Evolutionary conservation across 495 filamentous ascomycete species (phyloP).

Genomic region (Aspergillus panamensis): DNA sequence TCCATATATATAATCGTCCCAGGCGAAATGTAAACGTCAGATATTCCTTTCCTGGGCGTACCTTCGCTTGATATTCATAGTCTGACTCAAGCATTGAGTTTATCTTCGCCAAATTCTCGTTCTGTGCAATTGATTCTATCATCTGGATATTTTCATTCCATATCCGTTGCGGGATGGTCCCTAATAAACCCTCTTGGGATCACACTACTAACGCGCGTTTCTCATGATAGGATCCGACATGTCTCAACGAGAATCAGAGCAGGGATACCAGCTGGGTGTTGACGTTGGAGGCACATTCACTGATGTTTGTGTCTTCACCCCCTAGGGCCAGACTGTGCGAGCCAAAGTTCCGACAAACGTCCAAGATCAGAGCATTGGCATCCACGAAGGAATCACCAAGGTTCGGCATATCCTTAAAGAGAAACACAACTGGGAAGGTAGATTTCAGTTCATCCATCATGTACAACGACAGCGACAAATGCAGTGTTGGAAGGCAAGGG

Average conservation of each 20-base stretch:
- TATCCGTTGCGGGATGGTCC: too few species aligned
- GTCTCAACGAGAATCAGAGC: slow-evolving; percentile 1
- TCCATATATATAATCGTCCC: neutral
- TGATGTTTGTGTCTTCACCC: slow-evolving; percentile 45
- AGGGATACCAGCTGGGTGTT: slow-evolving; percentile 30
- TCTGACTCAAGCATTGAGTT: too few species aligned
- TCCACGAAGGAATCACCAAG: slow-evolving; percentile 42
- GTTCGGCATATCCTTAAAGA: slow-evolving; percentile 30
- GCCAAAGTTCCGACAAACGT: slow-evolving; percentile 50
- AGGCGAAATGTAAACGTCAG: neutral
- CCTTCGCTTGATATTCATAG: too few species aligned
- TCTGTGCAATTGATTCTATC: too few species aligned
- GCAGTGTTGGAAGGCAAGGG: slow-evolving; percentile 43
- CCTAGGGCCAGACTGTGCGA: slow-evolving; percentile 36
- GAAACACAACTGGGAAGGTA: slow-evolving; percentile 25
- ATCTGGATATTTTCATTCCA: too few species aligned
- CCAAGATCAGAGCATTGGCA: slow-evolving; percentile 47
- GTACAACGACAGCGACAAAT: slow-evolving; percentile 42
- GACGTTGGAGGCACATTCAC: slow-evolving; percentile 51
- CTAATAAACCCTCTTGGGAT: neutral
- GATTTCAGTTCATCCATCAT: slow-evolving; percentile 39
- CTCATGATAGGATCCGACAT: neutral
- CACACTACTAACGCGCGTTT: neutral
- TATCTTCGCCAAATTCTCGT: too few species aligned
- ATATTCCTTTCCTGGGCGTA: too few species aligned